phyloP scores from a whole-genome alignment of 371 early-diverging fungal species.

The Rhizopus sp. region DNA sequence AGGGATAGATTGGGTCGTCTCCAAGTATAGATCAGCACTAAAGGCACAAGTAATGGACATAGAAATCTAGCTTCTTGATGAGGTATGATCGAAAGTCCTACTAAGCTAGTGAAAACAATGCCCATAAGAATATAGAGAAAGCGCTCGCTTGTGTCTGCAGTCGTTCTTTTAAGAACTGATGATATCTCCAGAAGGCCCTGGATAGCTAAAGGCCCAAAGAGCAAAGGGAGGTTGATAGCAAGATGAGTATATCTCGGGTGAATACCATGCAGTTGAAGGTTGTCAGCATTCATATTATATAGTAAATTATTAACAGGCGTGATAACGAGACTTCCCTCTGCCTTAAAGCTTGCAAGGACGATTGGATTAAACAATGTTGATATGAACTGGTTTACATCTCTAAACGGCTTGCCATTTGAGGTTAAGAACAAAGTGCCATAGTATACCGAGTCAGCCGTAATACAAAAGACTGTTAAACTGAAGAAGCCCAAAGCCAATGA shows the following conservation, averaged over 20 bases:
- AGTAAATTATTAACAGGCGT: slow-evolving; percentile 65
- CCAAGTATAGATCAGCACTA: slow-evolving; percentile 54
- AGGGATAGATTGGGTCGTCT: slow-evolving; percentile 37
- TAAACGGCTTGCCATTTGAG: slow-evolving; percentile 3
- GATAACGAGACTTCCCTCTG: slow-evolving; percentile 25
- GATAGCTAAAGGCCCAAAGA: slow-evolving; percentile 66
- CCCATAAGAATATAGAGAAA: slow-evolving; percentile 25
- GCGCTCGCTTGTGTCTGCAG: slow-evolving; percentile 1
- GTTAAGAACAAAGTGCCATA: slow-evolving; percentile 27
- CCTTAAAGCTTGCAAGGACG: slow-evolving; percentile 3
- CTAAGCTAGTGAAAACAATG: slow-evolving; percentile 21
- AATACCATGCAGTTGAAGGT: slow-evolving; percentile 70
- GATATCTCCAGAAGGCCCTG: slow-evolving; percentile 22
- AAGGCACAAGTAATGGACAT: slow-evolving; percentile 62
- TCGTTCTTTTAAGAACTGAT: slow-evolving; percentile 1
- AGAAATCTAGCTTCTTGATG: slow-evolving; percentile 86
- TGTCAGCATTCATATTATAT: slow-evolving; percentile 63
- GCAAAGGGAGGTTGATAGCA: slow-evolving; percentile 60
- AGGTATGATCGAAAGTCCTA: slow-evolving; percentile 64
- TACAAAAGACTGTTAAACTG: slow-evolving; percentile 13
- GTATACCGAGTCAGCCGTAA: slow-evolving; percentile 34
- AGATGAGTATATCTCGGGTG: slow-evolving; percentile 73
- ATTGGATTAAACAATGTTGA: slow-evolving; percentile 17
- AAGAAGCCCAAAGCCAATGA: slow-evolving; percentile 16
- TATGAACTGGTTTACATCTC: slow-evolving; percentile 7